phyloP scores from a whole-genome alignment of 495 filamentous ascomycete species.

The Melanomma pulvis-pyrius region DNA sequence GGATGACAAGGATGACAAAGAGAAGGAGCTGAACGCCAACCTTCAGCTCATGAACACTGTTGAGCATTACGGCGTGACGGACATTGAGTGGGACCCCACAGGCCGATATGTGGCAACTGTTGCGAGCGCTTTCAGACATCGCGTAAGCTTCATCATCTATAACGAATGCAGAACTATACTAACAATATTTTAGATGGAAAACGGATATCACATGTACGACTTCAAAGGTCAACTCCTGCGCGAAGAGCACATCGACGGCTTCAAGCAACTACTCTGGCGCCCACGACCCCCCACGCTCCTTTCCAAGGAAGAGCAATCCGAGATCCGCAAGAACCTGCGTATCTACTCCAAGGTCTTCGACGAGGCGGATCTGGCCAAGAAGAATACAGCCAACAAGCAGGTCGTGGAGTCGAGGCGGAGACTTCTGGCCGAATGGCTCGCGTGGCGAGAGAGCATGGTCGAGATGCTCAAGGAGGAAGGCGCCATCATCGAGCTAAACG shows the following conservation, averaged over 20 bases:
- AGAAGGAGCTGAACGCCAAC: conserved; percentile 94
- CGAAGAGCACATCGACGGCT: conserved; percentile 91
- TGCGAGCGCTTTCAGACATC: conserved; percentile 92
- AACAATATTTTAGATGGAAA: conserved; percentile 77
- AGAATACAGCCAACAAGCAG: conserved; percentile 87
- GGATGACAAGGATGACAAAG: conserved; percentile 86
- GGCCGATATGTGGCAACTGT: conserved; percentile 90
- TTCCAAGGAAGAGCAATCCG: conserved; percentile 91
- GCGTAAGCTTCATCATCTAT: conserved; percentile 60
- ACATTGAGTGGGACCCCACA: conserved; percentile 96
- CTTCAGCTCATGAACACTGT: conserved; percentile 87
- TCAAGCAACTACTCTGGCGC: conserved; percentile 96
- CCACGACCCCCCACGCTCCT: conserved; percentile 88
- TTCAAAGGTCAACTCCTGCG: conserved; percentile 88
- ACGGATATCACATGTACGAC: conserved; percentile 96
- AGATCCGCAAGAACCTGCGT: conserved; percentile 95
- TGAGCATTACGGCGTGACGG: conserved; percentile 96
- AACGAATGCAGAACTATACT: background rate
- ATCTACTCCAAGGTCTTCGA: conserved; percentile 96
- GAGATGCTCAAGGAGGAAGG: conserved; percentile 66
- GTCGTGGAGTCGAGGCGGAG: conserved; percentile 86
- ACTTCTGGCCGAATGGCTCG: conserved; percentile 84
- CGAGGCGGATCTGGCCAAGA: conserved; percentile 88
- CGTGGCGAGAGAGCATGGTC: conserved; percentile 77
- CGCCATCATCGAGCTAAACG: conserved; percentile 57